Evolutionary conservation across 805 yeast species (phyloP), one percentile per base, ranked within the genome.

Genomic region (Lachancea fermentati): DNA sequence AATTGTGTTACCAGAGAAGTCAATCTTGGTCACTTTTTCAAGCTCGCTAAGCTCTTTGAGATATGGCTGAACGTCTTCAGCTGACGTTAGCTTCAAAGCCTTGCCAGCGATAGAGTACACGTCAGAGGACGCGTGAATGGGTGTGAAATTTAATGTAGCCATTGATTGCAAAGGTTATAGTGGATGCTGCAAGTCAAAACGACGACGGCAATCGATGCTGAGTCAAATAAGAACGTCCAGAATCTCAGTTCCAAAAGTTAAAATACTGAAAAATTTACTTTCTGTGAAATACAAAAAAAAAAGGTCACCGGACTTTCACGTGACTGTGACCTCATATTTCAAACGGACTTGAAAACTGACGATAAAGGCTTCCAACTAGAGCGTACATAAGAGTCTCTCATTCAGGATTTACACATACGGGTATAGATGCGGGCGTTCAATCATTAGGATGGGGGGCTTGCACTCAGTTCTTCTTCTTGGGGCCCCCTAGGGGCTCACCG

Each of bases 1-100:
- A 48, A 89, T 79, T 22, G 98, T 89, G 68, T 91, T 93, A 48
- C 99, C 99, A 5, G 89, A 80, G 42, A 93, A 71, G 61, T 87
- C 94, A 32, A 89, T 69, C 52, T 76, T 78, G 29, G 72, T 75
- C 29, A 65, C 54, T 36, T 51, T 62, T 19, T 47, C 42, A 30
- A 61, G 41, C 34, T 51, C 55, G 17, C 62, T 56, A 42, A 93
- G 68, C 47, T 79, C 83, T 11, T 73, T 73, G 16, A 85, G 60
- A 52, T 78, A 73, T n/a, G 85, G 81, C 52, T 76, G 72, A 45
- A 89, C 82, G 54, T 89, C 96, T 12, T 69, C 78, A 13, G 69
- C 73, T 1, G 84, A 51, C 58, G 89, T 82, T 46, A 89, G 76
- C 62, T 88, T 91, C 55, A 82, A 53, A 36, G 85, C 84, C 60